phyloP scores from a whole-genome alignment of 2,329 filamentous ascomycete genomes.

The Neofusicoccum kwambonambiense region DNA sequence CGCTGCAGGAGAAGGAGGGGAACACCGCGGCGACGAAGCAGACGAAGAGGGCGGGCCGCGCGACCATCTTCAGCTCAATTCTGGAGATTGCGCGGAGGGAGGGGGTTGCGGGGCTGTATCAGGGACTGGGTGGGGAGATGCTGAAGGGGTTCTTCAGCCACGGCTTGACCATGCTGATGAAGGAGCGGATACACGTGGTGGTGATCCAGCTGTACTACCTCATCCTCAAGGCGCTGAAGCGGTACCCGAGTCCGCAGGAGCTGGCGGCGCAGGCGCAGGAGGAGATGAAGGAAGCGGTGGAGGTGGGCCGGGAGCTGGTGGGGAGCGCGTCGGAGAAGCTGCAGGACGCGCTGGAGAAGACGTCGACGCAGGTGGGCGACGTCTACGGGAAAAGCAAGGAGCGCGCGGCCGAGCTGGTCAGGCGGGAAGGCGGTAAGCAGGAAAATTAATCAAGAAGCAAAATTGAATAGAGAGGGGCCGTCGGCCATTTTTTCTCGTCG shows the following conservation, averaged over 20 bases:
- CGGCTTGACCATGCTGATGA: constrained; percentile 82
- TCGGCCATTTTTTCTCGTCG: constrained; percentile 8
- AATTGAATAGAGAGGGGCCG: neutral
- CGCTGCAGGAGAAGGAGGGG: neutral
- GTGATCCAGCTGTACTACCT: constrained; percentile 72
- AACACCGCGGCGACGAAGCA: constrained; percentile 22
- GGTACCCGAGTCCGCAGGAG: constrained; percentile 42
- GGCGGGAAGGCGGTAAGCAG: neutral
- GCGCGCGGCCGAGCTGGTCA: constrained; percentile 3
- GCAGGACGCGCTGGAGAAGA: constrained; percentile 27
- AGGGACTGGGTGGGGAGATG: constrained; percentile 73
- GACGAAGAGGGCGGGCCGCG: constrained; percentile 27
- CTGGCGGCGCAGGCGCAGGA: constrained; percentile 30
- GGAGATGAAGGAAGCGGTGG: constrained; percentile 27
- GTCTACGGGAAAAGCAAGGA: constrained; percentile 31
- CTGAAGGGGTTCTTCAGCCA: constrained; percentile 83
- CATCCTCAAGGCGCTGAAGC: constrained; percentile 50
- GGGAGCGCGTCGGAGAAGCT: constrained; percentile 27
- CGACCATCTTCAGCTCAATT: constrained; percentile 64
- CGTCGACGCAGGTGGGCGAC: constrained; percentile 29
- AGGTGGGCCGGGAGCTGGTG: constrained; percentile 30
- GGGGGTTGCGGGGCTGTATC: constrained; percentile 69
- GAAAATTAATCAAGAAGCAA: constrained; percentile 1
- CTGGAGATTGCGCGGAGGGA: constrained; percentile 59
- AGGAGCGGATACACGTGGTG: constrained; percentile 71